Conservation (phyloP, 2,329 filamentous ascomycete species). For the Seiridium cupressi region DNA sequence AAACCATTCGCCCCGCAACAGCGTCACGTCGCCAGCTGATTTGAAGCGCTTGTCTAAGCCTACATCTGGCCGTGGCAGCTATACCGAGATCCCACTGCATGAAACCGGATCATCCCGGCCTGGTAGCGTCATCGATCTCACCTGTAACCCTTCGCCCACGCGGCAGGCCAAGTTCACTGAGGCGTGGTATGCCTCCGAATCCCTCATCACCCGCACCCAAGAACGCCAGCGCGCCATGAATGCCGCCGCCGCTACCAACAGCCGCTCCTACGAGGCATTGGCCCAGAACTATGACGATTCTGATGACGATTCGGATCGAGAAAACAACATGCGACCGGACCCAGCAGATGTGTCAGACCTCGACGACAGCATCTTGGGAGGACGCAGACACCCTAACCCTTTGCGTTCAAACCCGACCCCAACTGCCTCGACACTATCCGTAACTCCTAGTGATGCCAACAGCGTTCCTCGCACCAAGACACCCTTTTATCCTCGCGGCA, state of each 20-base stretch:
- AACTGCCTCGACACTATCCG: not conserved
- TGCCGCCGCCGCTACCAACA: conserved; percentile 31
- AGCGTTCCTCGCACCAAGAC: conserved; percentile 23
- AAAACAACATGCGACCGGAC: conserved; percentile 19
- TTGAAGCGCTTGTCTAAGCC: conserved; percentile 46
- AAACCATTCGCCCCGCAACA: conserved; percentile 40
- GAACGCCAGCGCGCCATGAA: conserved; percentile 46
- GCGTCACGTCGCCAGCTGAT: conserved; percentile 36
- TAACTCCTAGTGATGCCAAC: conserved; percentile 8
- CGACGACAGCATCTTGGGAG: conserved; percentile 22
- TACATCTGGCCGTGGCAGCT: conserved; percentile 39
- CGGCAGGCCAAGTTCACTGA: conserved; percentile 50
- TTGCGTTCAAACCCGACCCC: conserved; percentile 49
- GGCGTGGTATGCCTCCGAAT: conserved; percentile 54
- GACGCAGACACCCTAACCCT: conserved; percentile 46
- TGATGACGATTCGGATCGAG: conserved; percentile 20
- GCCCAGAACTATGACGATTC: conserved; percentile 39
- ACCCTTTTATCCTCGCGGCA: conserved; percentile 24
- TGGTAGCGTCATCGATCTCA: conserved; percentile 10
- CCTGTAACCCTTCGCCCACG: conserved; percentile 27
- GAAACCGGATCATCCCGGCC: conserved; percentile 32
- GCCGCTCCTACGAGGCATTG: conserved; percentile 45
- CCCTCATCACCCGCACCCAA: conserved; percentile 52
- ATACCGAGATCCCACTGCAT: conserved; percentile 47
- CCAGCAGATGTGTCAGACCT: conserved; percentile 38